These are phyloP conservation scores for Daldinia childiae DNA, from an alignment of 495 filamentous ascomycete species.

Conservation along the genomic window DNA sequence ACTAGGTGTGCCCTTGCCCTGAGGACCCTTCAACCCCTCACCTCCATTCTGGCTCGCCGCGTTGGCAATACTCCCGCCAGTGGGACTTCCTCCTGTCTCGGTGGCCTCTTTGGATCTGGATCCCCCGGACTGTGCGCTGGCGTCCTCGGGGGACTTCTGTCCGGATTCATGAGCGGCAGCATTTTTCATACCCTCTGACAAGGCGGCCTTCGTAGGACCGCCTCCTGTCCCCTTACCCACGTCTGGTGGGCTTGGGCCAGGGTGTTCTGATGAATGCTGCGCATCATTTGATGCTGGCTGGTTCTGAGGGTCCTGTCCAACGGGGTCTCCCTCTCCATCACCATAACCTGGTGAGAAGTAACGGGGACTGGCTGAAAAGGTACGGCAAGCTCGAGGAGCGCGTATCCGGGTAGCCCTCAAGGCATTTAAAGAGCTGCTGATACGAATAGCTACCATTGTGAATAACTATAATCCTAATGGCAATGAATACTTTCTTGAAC, in stretches of 20 bases:
- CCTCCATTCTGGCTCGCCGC: slow-evolving; percentile 53
- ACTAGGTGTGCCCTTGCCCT: slow-evolving; percentile 48
- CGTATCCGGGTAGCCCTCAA: slow-evolving; percentile 34
- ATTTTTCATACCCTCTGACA: slow-evolving; percentile 40
- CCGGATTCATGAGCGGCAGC: slow-evolving; percentile 30
- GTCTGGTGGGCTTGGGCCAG: slow-evolving; percentile 46
- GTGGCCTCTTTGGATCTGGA: slow-evolving; percentile 58
- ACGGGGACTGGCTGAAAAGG: slow-evolving; percentile 25
- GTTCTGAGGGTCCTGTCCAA: slow-evolving; percentile 43
- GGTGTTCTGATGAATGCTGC: slow-evolving; percentile 48
- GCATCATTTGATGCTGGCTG: slow-evolving; percentile 39
- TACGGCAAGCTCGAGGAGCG: slow-evolving; percentile 32
- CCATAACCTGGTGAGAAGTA: slow-evolving; percentile 45
- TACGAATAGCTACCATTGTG: slow-evolving; percentile 42
- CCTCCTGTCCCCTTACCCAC: slow-evolving; percentile 43
- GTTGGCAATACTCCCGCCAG: slow-evolving; percentile 46
- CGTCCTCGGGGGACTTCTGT: slow-evolving; percentile 49
- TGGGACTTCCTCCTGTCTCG: slow-evolving; percentile 46
- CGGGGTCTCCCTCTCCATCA: slow-evolving; percentile 49
- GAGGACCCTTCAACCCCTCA: slow-evolving; percentile 53
- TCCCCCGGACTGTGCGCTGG: slow-evolving; percentile 56
- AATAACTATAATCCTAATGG: not conserved
- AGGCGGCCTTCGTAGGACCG: slow-evolving; percentile 40
- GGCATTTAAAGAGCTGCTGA: slow-evolving; percentile 33
- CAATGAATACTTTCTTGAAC: not conserved